Evolutionary conservation across 768 basidiomycete genomes (phyloP), one percentile per base, ranked within the genome.

Genomic region (Russula foetens): DNA sequence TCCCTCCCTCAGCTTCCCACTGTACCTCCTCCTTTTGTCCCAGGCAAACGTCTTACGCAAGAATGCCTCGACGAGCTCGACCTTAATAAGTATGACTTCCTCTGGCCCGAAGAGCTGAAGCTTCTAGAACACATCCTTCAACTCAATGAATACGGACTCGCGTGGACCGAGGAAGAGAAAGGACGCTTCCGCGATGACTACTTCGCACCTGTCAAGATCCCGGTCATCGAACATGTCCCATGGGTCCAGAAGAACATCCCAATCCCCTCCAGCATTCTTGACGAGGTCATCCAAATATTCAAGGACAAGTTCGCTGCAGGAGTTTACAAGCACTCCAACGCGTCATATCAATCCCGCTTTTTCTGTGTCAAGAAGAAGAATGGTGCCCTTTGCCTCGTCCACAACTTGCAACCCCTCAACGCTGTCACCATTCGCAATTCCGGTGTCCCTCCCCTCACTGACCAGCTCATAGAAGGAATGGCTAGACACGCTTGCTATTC

Each of bases 311-410:
- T 59, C 6, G 19, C 48, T 1, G 49, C 58, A 4, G 58, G 58
- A 7, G 50, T 59, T 0, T 79, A 77, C 53, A 73, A 81, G 63
- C 72, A 69, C 0, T 75, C 71, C 0, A 70, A 76, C 38, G 71
- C 71, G 0, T 75, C 75, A 0, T 80, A 80, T 31, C 66, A 73
- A 0, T 75, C 74, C 0, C 55, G 70, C 7, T 78, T 74, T 76
- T 80, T 78, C 53, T 73, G 71, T 31, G 73, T 78, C 0, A 65
- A 65, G 7, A n/a, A n/a, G n/a, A n/a, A n/a, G n/a, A n/a, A n/a
- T n/a, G n/a, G n/a, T n/a, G n/a, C n/a, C n/a, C n/a, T 71, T 0
- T 47, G 62, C 0, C 58, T 71, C 0, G 68, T 71, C 0, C 70
- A 71, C 24, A 58, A 69, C 15, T 58, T 71, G 0, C 69, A 71